Evolutionary conservation across 108 stramenopile genomes (phyloP).

Genomic region (Pinguiococcus pyrenoidosus): DNA sequence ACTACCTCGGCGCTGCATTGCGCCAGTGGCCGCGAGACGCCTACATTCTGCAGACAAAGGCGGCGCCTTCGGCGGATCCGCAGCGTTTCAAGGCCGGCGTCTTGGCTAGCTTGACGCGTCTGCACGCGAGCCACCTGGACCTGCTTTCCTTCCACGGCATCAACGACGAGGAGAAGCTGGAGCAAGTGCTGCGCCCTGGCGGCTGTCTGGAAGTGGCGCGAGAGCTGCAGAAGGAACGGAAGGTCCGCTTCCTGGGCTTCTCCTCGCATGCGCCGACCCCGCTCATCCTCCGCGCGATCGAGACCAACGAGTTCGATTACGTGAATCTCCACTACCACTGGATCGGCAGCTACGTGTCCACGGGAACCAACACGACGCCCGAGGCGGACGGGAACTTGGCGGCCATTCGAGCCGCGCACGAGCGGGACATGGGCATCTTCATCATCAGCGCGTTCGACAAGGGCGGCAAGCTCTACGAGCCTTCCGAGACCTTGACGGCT

Average conservation of each 20-base stretch:
- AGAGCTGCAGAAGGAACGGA: slow-evolving; percentile 49
- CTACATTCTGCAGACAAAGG: slow-evolving; percentile 76
- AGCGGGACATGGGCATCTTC: slow-evolving; percentile 73
- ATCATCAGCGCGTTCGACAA: slow-evolving; percentile 75
- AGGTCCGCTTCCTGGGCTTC: slow-evolving; percentile 64
- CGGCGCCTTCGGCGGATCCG: slow-evolving; percentile 28
- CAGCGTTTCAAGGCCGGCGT: slow-evolving; percentile 43
- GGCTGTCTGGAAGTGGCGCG: slow-evolving; percentile 10
- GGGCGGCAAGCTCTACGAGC: slow-evolving; percentile 57
- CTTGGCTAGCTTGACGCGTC: slow-evolving; percentile 35
- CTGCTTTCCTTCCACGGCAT: slow-evolving; percentile 69
- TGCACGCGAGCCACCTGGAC: slow-evolving; percentile 66
- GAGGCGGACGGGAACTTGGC: slow-evolving; percentile 52
- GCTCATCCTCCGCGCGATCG: slow-evolving; percentile 48
- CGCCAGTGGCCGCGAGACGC: slow-evolving; percentile 48
- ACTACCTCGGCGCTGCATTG: slow-evolving; percentile 42
- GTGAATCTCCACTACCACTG: slow-evolving; percentile 68
- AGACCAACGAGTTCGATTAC: slow-evolving; percentile 62
- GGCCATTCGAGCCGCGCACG: slow-evolving; percentile 43
- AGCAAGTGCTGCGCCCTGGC: slow-evolving; percentile 16
- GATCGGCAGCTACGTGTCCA: slow-evolving; percentile 62
- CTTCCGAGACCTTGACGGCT: slow-evolving; percentile 30
- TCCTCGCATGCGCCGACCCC: slow-evolving; percentile 60
- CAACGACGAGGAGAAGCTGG: slow-evolving; percentile 43
- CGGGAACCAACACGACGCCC: slow-evolving; percentile 36